These are phyloP conservation scores for Phytophthora syringae DNA, from an alignment of 352 stramenopile species.

Conservation along the genomic window DNA sequence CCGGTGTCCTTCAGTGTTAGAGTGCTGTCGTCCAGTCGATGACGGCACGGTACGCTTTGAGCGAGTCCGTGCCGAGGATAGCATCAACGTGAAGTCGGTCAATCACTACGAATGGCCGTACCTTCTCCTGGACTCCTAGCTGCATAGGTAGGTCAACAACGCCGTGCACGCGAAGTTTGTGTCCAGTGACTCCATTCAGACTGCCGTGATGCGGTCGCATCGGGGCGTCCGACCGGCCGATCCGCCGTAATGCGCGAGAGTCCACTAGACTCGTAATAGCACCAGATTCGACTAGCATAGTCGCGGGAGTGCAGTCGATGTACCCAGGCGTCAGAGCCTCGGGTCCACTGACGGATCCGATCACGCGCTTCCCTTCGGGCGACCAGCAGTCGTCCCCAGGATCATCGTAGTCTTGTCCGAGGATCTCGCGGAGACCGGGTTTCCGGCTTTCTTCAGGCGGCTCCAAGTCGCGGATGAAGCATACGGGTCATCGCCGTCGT, in stretches of 20 bases:
- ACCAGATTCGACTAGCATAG: neutral
- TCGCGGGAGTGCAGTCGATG: neutral
- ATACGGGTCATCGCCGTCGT: too few species aligned
- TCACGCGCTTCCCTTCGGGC: neutral
- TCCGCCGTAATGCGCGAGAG: neutral
- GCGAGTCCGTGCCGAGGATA: slow-evolving; percentile 2
- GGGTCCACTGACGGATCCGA: neutral
- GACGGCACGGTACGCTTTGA: slow-evolving; percentile 5
- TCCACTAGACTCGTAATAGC: neutral
- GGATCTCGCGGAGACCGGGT: neutral
- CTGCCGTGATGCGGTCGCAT: neutral
- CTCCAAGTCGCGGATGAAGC: too few species aligned
- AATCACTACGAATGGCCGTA: neutral
- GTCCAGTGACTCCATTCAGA: slow-evolving; percentile 1
- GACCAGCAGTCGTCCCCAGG: neutral
- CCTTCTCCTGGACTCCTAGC: neutral
- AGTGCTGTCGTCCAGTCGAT: slow-evolving; percentile 3
- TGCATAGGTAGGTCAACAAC: neutral
- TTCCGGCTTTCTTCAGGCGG: too few species aligned
- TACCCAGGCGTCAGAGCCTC: neutral
- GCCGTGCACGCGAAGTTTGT: neutral
- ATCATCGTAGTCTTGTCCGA: neutral
- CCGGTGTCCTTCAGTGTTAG: slow-evolving; percentile 2
- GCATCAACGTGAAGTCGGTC: neutral
- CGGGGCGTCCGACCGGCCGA: neutral